These are phyloP conservation scores for Ganoderma sp. DNA, from an alignment of 1,284 basidiomycete genomes.

Conservation along the genomic window DNA sequence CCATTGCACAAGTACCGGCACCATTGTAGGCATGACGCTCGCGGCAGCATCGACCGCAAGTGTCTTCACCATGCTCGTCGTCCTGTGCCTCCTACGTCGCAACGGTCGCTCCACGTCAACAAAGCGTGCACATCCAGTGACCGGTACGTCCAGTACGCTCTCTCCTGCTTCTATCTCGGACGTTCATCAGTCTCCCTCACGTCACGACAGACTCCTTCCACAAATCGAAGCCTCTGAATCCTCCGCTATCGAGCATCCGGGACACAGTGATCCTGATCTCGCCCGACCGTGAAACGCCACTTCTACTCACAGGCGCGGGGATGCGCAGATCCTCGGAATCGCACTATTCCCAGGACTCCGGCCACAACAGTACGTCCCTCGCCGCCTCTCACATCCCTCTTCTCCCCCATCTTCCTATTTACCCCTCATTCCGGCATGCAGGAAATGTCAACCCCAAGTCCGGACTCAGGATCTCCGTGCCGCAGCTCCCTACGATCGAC, in stretches of 20 bases:
- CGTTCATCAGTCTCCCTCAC: not conserved
- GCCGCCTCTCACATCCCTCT: not conserved
- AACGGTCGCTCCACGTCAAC: not conserved
- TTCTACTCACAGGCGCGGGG: not conserved
- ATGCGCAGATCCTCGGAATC: not conserved
- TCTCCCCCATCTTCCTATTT: not conserved
- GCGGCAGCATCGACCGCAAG: not conserved
- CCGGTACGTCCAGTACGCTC: not conserved
- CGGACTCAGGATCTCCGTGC: not conserved
- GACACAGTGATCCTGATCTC: constrained; percentile 3
- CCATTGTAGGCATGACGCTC: constrained; percentile 2
- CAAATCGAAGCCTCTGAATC: not conserved
- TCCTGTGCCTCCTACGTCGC: not conserved
- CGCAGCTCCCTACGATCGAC: not conserved
- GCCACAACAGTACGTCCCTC: not conserved
- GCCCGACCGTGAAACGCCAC: not conserved
- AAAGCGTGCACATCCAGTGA: not conserved
- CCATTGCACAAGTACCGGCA: not conserved
- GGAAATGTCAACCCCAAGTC: not conserved
- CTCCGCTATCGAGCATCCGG: constrained; percentile 1
- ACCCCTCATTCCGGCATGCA: not conserved
- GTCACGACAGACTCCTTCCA: not conserved
- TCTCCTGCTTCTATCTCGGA: not conserved
- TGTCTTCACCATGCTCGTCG: not conserved
- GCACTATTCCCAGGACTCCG: not conserved